These are phyloP conservation scores for Talaromyces sp. DNA, from an alignment of 2,329 filamentous ascomycete genomes.

Conservation along the genomic window DNA sequence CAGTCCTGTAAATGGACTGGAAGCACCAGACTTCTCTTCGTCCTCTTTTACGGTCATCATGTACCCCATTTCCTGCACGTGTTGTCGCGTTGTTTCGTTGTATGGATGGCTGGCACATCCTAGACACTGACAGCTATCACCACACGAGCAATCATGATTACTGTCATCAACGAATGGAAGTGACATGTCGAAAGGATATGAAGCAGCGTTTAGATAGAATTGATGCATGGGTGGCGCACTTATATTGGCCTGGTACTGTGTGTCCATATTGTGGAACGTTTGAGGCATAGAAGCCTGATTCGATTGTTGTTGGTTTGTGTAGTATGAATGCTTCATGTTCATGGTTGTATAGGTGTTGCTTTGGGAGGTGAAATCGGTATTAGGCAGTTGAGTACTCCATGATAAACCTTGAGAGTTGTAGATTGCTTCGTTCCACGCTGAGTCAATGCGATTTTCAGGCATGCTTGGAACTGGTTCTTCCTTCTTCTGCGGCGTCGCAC, in stretches of 20 bases:
- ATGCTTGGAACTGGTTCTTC: neutral
- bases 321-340: constrained; percentile 23
- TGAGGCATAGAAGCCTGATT: neutral
- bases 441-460: neutral
- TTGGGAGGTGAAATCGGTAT: constrained; percentile 24
- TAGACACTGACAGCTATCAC: constrained; percentile 47
- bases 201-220: constrained; percentile 21
- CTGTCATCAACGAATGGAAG: constrained; percentile 23
- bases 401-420: neutral
- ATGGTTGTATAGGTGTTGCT: constrained; percentile 23
- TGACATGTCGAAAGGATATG: constrained; percentile 18
- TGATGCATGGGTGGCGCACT: constrained; percentile 10
- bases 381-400: constrained; percentile 7
- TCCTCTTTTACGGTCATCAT: constrained; percentile 40
- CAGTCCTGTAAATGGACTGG: constrained; percentile 25
- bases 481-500: constrained; percentile 5
- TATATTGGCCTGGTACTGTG: neutral
- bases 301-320: constrained; percentile 23
- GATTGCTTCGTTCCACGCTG: neutral
- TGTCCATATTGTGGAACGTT: constrained; percentile 2
- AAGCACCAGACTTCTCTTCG: constrained; percentile 27
- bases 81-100: constrained; percentile 46
- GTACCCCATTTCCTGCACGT: constrained; percentile 48
- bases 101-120: constrained; percentile 49
- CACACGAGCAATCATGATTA: constrained; percentile 44